Base-by-base conservation (phyloP, 768 basidiomycete species). In the Xerocomellus intermedius region DNA sequence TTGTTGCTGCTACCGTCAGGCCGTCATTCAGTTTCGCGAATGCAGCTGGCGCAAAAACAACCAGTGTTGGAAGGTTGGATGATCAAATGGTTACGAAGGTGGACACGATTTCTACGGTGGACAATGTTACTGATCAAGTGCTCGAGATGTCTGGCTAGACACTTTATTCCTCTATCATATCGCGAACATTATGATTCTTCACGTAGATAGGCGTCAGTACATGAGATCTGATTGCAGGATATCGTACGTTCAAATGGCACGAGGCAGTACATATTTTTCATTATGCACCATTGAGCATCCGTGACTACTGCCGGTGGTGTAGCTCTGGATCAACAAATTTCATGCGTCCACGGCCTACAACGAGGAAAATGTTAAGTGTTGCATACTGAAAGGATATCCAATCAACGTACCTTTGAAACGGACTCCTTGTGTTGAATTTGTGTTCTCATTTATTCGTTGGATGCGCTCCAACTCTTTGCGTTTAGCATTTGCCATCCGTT, bases 1-100 rank as follows among this genome's bases (percentile, higher is more conserved):
- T 70, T 41, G 60, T 75, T 38, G 61, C 73, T 17, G 67, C 71
- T 9, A 77, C 84, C 45, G 82, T 92, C 14, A 79, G 89, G 50
- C 86, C 91, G 0, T 77, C 81, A 5, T 76, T 94, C 60, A 93
- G 91, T 66, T 95, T 95, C 62, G 91, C 92, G 0, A 86, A 78
- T 51, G 92, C 86, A 37, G 88, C 89, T 2, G 78, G 81, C 16
- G 61, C 62, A 19, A 73, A 64, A 56, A 54, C 53, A 26, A 50
- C 61, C 22, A 41, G 56, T 44, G 52, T 45, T 0, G 56, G 6
- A 39, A 64, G 54, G 38, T 61, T 57, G 41, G 62, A 69, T 22
- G 63, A 64, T 35, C 48, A 59, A 32, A 52, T 55, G n/a, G 45
- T 19, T 42, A 36, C 16, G 4, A 54, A 57, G 24, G 62, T 58